phyloP scores from a whole-genome alignment of 805 yeast genomes.

The Kregervanrija pseudodelftensis region DNA sequence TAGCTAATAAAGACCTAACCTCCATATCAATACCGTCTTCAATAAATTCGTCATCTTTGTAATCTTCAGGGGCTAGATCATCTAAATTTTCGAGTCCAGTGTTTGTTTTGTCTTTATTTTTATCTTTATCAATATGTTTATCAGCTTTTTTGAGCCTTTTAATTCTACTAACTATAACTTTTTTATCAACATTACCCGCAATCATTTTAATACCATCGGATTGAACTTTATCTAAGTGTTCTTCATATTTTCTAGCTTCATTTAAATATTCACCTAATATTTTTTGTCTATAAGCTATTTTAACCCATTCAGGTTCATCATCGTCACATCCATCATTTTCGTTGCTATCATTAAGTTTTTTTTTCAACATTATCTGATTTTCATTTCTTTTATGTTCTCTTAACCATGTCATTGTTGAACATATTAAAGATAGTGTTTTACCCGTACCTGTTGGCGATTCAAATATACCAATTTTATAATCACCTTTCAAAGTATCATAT shows the following conservation, averaged over 20 bases:
- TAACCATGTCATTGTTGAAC: constrained; percentile 81
- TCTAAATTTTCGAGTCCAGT: constrained; percentile 4
- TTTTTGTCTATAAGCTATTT: constrained; percentile 26
- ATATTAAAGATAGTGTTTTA: constrained; percentile 79
- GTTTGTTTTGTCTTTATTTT: background rate
- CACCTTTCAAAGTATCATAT: constrained; percentile 48
- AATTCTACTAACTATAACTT: constrained; percentile 20
- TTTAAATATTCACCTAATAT: constrained; percentile 23
- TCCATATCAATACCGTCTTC: constrained; percentile 32
- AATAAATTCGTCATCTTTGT: constrained; percentile 24
- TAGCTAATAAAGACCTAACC: constrained; percentile 39
- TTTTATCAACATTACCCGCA: constrained; percentile 17
- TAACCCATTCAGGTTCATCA: constrained; percentile 37
- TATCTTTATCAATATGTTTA: background rate
- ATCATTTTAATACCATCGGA: constrained; percentile 18
- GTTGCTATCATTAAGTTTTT: constrained; percentile 7
- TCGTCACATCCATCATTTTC: constrained; percentile 29
- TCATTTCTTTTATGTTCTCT: constrained; percentile 28
- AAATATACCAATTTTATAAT: constrained; percentile 65
- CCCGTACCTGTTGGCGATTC: constrained; percentile 97
- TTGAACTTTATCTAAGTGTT: constrained; percentile 31
- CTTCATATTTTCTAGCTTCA: constrained; percentile 34
- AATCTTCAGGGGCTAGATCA: constrained; percentile 24
- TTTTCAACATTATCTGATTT: constrained; percentile 22
- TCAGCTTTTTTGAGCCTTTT: constrained; percentile 16